phyloP scores from a whole-genome alignment of 2,329 filamentous ascomycete species.

The Cucurbitaria berberidis region DNA sequence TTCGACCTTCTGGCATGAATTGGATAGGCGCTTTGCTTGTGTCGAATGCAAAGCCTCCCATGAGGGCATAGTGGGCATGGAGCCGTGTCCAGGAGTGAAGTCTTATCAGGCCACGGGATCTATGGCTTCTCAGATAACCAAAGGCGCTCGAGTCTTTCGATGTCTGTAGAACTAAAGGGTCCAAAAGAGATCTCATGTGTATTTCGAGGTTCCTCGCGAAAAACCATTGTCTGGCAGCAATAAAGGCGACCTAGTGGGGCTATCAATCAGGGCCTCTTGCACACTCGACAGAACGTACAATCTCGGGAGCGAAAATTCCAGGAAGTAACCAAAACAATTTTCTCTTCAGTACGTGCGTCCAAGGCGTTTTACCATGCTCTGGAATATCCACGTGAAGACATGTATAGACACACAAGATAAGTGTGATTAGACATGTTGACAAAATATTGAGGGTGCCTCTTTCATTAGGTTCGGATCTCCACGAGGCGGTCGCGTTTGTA shows the following conservation, averaged over 20 bases:
- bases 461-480: constrained; percentile 13
- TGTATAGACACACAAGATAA: constrained; percentile 15
- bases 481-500: constrained; percentile 2
- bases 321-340: constrained; percentile 5
- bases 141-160: background rate
- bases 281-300: constrained; percentile 4
- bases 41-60: constrained; percentile 18
- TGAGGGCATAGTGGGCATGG: constrained; percentile 15
- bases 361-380: constrained; percentile 2
- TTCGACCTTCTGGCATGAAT: background rate
- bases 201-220: background rate
- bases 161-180: background rate
- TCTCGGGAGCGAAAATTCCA: constrained; percentile 14
- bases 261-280: background rate
- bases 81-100: constrained; percentile 9
- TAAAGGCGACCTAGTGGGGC: constrained; percentile 3
- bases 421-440: constrained; percentile 16
- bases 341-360: background rate
- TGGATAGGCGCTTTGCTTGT: background rate
- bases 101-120: background rate
- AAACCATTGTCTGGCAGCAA: constrained; percentile 1
- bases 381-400: constrained; percentile 19
- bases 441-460: constrained; percentile 17
- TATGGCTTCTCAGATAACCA: background rate
- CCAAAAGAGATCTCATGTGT: background rate